phyloP scores from a whole-genome alignment of 2,329 filamentous ascomycete genomes.

The Chaetothyriales sp. region DNA sequence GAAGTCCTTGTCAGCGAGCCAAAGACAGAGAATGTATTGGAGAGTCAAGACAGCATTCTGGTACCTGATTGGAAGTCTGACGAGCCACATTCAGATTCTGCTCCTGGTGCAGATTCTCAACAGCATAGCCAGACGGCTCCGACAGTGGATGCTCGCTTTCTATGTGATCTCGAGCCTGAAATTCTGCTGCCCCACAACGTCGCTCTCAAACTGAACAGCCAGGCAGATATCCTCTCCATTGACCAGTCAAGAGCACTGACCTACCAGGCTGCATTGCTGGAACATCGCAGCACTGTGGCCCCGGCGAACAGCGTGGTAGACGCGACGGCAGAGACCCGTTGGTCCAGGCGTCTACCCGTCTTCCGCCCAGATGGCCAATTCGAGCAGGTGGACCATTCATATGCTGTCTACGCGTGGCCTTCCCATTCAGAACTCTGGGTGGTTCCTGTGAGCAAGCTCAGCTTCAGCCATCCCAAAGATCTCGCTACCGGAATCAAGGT shows the following conservation, averaged over 20 bases:
- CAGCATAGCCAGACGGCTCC: slow-evolving; percentile 19
- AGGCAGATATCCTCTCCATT: slow-evolving; percentile 24
- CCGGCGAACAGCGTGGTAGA: slow-evolving; percentile 11
- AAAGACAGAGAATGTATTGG: slow-evolving; percentile 18
- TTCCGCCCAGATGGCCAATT: slow-evolving; percentile 21
- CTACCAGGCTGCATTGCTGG: slow-evolving; percentile 13
- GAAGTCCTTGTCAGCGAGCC: slow-evolving; percentile 21
- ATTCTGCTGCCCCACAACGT: slow-evolving; percentile 29
- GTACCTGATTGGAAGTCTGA: slow-evolving; percentile 19
- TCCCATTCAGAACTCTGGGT: slow-evolving; percentile 17
- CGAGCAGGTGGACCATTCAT: slow-evolving; percentile 25
- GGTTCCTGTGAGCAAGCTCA: slow-evolving; percentile 24
- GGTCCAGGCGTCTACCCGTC: slow-evolving; percentile 21
- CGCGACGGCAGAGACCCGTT: slow-evolving; percentile 21
- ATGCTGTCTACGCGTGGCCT: slow-evolving; percentile 28
- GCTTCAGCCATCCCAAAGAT: slow-evolving; percentile 32
- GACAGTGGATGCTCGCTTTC: slow-evolving; percentile 29
- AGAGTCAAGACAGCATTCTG: slow-evolving; percentile 28
- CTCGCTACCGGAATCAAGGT: slow-evolving; percentile 30
- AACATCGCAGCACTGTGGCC: slow-evolving; percentile 1
- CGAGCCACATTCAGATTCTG: slow-evolving; percentile 4
- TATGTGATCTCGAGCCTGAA: slow-evolving; percentile 28
- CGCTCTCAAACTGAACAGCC: slow-evolving; percentile 27
- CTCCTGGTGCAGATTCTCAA: slow-evolving; percentile 1
- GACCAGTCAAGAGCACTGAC: slow-evolving; percentile 14